phyloP scores from a whole-genome alignment of 345 rosid species.

The Populus davidiana region DNA sequence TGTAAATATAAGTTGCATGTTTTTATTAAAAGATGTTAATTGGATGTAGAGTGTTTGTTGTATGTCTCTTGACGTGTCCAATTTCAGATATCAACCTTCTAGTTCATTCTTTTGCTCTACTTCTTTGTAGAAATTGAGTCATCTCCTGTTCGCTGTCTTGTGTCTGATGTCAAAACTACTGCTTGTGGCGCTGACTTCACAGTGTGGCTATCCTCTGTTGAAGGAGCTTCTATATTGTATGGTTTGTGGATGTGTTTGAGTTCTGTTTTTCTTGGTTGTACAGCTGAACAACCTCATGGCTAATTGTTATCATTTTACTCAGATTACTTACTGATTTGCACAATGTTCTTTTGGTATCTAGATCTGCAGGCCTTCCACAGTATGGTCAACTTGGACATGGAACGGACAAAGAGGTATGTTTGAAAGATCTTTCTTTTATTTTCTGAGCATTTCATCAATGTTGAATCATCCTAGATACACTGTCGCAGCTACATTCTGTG shows the following conservation, averaged over 20 bases:
- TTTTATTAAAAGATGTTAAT: neutral
- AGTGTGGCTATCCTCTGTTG: constrained; percentile 81
- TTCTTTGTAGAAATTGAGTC: constrained; percentile 58
- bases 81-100: neutral
- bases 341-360: constrained; percentile 35
- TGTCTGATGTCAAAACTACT: constrained; percentile 65
- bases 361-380: constrained; percentile 98
- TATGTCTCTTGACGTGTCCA: neutral
- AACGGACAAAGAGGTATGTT: constrained; percentile 85
- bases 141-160: constrained; percentile 75
- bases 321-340: constrained; percentile 14
- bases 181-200: constrained; percentile 96
- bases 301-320: neutral
- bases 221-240: constrained; percentile 93
- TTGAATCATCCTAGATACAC: neutral
- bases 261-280: constrained; percentile 13
- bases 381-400: constrained; percentile 99
- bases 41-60: neutral
- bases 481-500: neutral
- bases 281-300: neutral
- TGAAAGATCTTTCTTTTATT: neutral
- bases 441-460: neutral
- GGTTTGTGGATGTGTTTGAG: constrained; percentile 45
- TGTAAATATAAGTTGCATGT: neutral
- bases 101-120: neutral